phyloP scores from a whole-genome alignment of 306 rosid species.

The Medicago ruthenica region DNA sequence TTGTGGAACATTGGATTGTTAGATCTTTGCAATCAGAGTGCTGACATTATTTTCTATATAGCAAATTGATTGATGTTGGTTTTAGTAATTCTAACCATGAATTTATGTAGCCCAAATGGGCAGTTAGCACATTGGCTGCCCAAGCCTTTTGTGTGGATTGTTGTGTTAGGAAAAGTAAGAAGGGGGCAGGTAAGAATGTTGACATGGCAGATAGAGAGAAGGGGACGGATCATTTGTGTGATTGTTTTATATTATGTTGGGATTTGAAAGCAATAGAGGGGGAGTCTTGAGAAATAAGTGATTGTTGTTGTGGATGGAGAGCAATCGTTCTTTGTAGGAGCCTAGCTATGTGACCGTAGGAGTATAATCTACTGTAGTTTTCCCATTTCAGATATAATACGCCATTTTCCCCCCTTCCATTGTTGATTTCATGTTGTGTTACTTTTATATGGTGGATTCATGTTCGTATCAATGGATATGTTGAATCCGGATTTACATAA shows the following conservation, averaged over 20 bases:
- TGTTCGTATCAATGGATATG: not conserved
- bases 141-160: not conserved
- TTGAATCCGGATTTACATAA: slow-evolving; percentile 1
- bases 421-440: not conserved
- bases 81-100: slow-evolving; percentile 14
- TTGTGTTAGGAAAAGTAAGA: not conserved
- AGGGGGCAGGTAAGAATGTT: not conserved
- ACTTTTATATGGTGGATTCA: not conserved
- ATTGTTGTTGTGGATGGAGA: slow-evolving; percentile 1
- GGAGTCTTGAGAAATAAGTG: not conserved
- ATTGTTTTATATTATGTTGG: not conserved
- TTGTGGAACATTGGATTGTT: slow-evolving; percentile 18
- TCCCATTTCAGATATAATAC: not conserved
- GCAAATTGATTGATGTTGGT: slow-evolving; percentile 23
- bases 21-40: slow-evolving; percentile 6
- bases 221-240: not conserved
- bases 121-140: not conserved
- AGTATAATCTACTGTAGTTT: not conserved
- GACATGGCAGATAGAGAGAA: not conserved
- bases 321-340: slow-evolving; percentile 3
- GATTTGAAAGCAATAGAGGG: not conserved
- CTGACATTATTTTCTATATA: slow-evolving; percentile 14
- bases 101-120: not conserved
- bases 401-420: not conserved
- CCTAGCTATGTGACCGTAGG: not conserved